A percentile compares a stretch with the other conserved stretches of the same genome.
Conservation (phyloP, 148 eudicot species). For the Fagopyrum esculentum region DNA sequence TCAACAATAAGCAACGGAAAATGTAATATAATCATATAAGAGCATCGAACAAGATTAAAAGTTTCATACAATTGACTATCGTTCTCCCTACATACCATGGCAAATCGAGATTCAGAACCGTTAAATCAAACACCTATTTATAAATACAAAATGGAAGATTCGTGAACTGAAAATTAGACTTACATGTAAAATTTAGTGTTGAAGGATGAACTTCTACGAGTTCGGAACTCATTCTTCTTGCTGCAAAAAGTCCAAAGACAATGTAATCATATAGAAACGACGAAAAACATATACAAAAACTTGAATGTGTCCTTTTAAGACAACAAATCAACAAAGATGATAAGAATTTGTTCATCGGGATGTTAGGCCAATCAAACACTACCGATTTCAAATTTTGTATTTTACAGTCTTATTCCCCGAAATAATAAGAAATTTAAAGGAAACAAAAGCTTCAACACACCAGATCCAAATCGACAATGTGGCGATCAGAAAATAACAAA, state of each 20-base stretch:
- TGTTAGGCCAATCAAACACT: neutral
- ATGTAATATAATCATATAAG: neutral
- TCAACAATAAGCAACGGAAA: neutral
- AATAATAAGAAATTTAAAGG: neutral
- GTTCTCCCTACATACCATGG: too few relatives aligned
- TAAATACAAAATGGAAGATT: too few relatives aligned
- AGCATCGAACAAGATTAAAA: neutral
- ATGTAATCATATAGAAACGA: neutral
- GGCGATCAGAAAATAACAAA: neutral
- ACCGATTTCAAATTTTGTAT: neutral
- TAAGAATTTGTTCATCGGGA: neutral
- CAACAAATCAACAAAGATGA: neutral
- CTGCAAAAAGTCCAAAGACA: slow-evolving; percentile 12
- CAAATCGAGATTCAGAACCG: too few relatives aligned
- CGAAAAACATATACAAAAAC: neutral
- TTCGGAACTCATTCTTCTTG: slow-evolving; percentile 33
- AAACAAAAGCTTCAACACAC: neutral
- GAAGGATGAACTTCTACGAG: slow-evolving; percentile 54
- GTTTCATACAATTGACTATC: too few relatives aligned
- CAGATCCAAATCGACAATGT: neutral
- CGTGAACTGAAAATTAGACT: slow-evolving; percentile 13
- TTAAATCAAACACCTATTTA: too few relatives aligned
- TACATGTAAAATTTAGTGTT: slow-evolving; percentile 56
- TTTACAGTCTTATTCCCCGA: neutral
- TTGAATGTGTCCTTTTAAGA: too few relatives aligned